These are phyloP conservation scores for Cenococcum geophilum DNA, from an alignment of 495 filamentous ascomycete species.

Conservation along the genomic window DNA sequence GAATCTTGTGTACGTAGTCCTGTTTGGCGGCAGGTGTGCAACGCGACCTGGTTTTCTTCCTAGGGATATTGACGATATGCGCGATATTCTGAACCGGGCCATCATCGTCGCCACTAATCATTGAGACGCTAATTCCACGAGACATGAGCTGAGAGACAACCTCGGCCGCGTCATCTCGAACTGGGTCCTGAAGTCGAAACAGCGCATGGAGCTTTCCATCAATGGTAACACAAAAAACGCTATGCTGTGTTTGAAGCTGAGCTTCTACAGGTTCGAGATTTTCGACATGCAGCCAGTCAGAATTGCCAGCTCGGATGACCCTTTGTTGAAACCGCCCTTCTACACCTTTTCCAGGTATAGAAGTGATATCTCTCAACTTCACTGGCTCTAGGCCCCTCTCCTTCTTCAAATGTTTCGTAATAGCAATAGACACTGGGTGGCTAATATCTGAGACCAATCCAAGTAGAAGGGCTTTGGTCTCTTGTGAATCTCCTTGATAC, in stretches of 20 bases:
- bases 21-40: constrained; percentile 60
- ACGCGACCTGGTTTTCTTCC: constrained; percentile 43
- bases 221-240: constrained; percentile 58
- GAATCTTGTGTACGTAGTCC: constrained; percentile 49
- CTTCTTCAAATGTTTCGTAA: constrained; percentile 42
- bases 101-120: constrained; percentile 67
- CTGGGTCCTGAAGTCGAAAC: constrained; percentile 53
- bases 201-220: constrained; percentile 46
- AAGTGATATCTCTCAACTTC: constrained; percentile 41
- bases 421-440: constrained; percentile 64
- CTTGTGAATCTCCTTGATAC: constrained; percentile 36
- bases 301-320: constrained; percentile 54
- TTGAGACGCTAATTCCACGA: constrained; percentile 53
- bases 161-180: constrained; percentile 51
- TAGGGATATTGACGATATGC: constrained; percentile 47
- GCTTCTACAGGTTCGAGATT: constrained; percentile 40
- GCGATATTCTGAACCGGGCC: constrained; percentile 54
- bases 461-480: constrained; percentile 36
- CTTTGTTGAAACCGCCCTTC: constrained; percentile 36
- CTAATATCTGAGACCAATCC: constrained; percentile 49
- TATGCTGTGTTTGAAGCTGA: constrained; percentile 46
- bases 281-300: constrained; percentile 51
- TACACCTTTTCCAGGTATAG: constrained; percentile 50
- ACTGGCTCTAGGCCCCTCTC: constrained; percentile 43
- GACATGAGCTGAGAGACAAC: constrained; percentile 48